A percentile compares a stretch with the other conserved stretches of the same genome.
Conservation (phyloP, 2,329 filamentous ascomycete species). For the Volutella citrinella region DNA sequence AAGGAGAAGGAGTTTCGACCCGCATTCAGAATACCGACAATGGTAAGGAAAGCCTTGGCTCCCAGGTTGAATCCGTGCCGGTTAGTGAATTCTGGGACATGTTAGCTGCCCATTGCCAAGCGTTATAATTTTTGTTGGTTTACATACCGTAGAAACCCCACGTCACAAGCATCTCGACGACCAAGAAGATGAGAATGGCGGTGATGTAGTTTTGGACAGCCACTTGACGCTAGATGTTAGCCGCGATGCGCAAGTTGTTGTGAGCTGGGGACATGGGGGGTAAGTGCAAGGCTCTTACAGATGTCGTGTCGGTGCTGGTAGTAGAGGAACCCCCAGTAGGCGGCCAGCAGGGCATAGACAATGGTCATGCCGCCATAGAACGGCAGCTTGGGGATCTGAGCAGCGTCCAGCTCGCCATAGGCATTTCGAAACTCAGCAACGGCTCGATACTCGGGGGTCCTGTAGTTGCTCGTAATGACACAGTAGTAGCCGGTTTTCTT, state of each 20-base stretch:
- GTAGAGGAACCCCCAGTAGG: conserved; percentile 90
- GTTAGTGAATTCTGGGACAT: conserved; percentile 76
- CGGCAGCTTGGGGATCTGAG: conserved; percentile 93
- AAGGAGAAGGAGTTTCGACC: conserved; percentile 97
- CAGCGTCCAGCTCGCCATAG: conserved; percentile 91
- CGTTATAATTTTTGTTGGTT: background rate
- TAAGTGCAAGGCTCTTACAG: no score
- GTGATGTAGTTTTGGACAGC: conserved; percentile 99
- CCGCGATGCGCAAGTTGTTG: background rate
- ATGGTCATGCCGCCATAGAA: conserved; percentile 96
- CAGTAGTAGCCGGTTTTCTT: conserved; percentile 96
- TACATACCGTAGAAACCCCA: conserved; percentile 89
- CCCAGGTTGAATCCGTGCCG: conserved; percentile 79
- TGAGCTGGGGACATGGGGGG: background rate
- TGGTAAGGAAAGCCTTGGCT: conserved; percentile 80
- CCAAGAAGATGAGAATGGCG: conserved; percentile 89
- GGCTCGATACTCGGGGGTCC: conserved; percentile 67
- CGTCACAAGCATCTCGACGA: conserved; percentile 95
- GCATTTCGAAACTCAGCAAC: conserved; percentile 92
- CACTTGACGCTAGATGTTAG: conserved; percentile 46
- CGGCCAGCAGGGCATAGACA: conserved; percentile 81
- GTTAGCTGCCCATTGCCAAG: conserved; percentile 27
- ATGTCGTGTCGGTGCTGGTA: conserved; percentile 94
- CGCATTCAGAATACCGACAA: conserved; percentile 92
- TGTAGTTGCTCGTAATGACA: conserved; percentile 73